Evolutionary conservation across 306 rosid genomes (phyloP), one percentile per base, ranked within the genome.

Genomic region (Mimosa pudica): DNA sequence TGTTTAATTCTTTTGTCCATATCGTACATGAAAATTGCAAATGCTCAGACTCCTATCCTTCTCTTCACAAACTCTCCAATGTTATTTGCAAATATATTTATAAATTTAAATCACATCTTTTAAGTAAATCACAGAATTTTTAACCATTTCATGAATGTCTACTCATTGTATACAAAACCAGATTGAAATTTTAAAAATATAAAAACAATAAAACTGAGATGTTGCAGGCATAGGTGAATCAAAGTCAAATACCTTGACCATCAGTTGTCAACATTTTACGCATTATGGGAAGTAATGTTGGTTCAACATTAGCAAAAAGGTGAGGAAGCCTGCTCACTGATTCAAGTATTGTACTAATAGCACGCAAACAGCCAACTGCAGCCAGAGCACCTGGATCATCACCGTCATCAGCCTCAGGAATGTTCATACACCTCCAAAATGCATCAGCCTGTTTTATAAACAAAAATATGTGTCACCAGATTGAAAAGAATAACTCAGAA

Each of bases 311-410:
- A 78, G 86, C 86, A 84, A 92, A 94, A 42, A 92, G 92, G 69
- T 89, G 91, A 76, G 94, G 97, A 83, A 94, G 96, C 88, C 97
- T 88, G 94, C 97, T 94, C 87, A 94, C 97, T 75, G 98, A 92
- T 86, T 94, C 97, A 71, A 94, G 94, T 86, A 94, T 92, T 47
- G 98, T 90, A 87, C 97, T 92, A 67, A 94, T 94, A 66, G 97
- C 98, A 77, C 92, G 97, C 85, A 94, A 85, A 83, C 98, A 94
- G 71, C 98, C 97, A 86, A 94, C 97, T 70, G 97, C 98, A 55
- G 97, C 97, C 76, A 92, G 84, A 47, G 98, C 97, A 81, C 97
- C 96, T 16, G 97, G 87, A 86, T 94, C 98, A 79, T 94, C 98
- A 58, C 76, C 92, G 12, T 94, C 98, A 17, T 92, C 98, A 71